Evolutionary conservation across 768 basidiomycete genomes (phyloP), one percentile per base, ranked within the genome.

Genomic region (Kwoniella sp.): DNA sequence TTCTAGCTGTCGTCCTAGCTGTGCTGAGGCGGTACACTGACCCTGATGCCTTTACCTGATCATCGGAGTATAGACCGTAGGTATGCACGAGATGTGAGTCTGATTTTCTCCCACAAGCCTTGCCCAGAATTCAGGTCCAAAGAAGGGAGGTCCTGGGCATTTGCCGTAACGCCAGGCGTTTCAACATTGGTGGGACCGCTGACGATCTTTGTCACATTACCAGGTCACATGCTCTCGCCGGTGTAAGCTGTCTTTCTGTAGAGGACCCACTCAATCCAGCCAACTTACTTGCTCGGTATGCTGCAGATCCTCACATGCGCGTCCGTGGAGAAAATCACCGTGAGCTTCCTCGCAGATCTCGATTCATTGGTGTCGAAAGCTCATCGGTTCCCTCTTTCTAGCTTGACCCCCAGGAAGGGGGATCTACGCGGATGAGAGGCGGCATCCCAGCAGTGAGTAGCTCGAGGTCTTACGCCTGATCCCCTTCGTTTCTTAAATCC

Each of bases 351-450:
- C n/a, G n/a, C n/a, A n/a, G n/a, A 29, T 48, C 55, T 44, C 40
- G 40, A 33, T 22, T 0, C 13, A 5, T 12, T 24, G 49, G 30
- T 10, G 21, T 26, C 8, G n/a, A 40, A 40, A 47, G 17, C 46
- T 47, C 19, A 47, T 19, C 19, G 22, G 5, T 10, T 25, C 17
- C 25, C 48, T 10, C 10, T 22, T 49, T 6, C 21, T 63, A 74
- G 66, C 71, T 80, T 4, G 75, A 79, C 51, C 80, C 80, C 0
- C 67, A 80, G 36, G 78, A 80, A 68, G 80, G 80, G 1, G 80
- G 80, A 1, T 70, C 77, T 2, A 80, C 80, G 12, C 52, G 77
- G 7, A 80, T 80, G 80, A 46, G 80, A 63, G 80, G 80, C 1
- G 80, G 80, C n/a, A 73, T 79, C 4, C 80, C 80, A 0, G 75